phyloP scores from a whole-genome alignment of 352 stramenopile species.

The Pilasporangium apinafurcum region DNA sequence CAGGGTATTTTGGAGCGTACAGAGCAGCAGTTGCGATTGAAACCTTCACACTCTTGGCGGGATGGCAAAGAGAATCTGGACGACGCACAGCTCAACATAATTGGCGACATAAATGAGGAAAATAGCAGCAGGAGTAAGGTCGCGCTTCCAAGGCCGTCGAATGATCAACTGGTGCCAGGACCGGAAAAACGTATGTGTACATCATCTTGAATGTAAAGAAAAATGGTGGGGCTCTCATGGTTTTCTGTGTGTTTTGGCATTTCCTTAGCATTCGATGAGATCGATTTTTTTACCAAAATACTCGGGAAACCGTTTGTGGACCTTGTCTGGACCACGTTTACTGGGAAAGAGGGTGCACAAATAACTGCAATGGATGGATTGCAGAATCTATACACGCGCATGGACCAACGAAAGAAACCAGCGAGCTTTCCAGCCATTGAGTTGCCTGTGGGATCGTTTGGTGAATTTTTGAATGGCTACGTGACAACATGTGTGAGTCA shows the following conservation, averaged over 20 bases:
- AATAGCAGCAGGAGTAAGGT: neutral
- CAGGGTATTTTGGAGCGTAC: slow-evolving; percentile 1
- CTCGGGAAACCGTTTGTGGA: slow-evolving; percentile 63
- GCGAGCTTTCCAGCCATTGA: slow-evolving; percentile 18
- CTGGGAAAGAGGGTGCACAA: slow-evolving; percentile 18
- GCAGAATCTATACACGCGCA: slow-evolving; percentile 21
- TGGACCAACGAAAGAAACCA: slow-evolving; percentile 43
- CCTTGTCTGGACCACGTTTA: slow-evolving; percentile 41
- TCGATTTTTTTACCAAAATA: slow-evolving; percentile 50
- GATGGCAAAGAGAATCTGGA: slow-evolving; percentile 34
- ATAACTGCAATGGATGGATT: slow-evolving; percentile 21
- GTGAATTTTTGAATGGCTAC: slow-evolving; percentile 53
- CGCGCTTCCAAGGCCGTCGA: neutral
- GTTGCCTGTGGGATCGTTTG: slow-evolving; percentile 40
- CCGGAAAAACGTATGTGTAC: slow-evolving; percentile 1
- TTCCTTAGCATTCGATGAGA: slow-evolving; percentile 26
- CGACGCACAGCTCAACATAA: neutral
- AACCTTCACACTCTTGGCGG: slow-evolving; percentile 63
- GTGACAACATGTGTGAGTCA: slow-evolving; percentile 33
- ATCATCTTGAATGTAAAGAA: no score
- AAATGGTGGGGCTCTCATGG: no score
- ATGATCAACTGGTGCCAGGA: neutral
- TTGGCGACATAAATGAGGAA: neutral
- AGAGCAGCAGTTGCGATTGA: slow-evolving; percentile 24
- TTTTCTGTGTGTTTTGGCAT: neutral